These are phyloP conservation scores for Besnoitia besnoiti DNA, from an alignment of 169 alveolate species.

Conservation along the genomic window DNA sequence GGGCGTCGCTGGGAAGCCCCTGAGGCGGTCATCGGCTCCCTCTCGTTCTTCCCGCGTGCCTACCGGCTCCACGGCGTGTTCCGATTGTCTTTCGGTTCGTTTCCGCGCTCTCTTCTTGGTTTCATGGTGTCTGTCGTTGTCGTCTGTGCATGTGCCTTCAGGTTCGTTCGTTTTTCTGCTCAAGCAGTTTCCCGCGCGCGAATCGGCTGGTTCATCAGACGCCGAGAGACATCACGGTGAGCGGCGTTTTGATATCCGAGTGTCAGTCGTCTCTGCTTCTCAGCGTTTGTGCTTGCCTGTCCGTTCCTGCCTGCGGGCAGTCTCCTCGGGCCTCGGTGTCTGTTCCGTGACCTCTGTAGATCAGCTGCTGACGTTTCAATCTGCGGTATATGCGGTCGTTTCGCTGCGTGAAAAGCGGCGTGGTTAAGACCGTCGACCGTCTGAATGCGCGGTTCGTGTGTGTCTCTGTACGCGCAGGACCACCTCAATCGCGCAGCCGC, in stretches of 20 bases:
- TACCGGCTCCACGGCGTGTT: no score
- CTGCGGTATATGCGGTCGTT: neutral
- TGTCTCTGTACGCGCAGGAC: neutral
- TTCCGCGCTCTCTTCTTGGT: neutral
- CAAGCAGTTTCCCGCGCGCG: slow-evolving; percentile 46
- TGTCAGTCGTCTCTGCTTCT: no score
- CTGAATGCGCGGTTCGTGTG: neutral
- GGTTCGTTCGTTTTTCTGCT: slow-evolving; percentile 51
- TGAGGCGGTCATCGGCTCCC: no score
- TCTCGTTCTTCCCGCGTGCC: no score
- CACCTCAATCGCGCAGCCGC: neutral
- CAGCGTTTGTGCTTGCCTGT: neutral
- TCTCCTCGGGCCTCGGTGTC: neutral
- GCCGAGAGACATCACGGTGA: slow-evolving; percentile 32
- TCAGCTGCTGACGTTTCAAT: neutral
- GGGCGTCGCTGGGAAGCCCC: no score
- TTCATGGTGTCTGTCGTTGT: neutral
- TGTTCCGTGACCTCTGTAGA: neutral
- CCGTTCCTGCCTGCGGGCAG: no score
- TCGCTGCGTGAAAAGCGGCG: no score
- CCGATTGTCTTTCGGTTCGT: neutral
- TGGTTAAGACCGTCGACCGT: no score
- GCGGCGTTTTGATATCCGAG: neutral
- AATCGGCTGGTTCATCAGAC: slow-evolving; percentile 41
- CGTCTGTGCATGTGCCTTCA: slow-evolving; percentile 26